Evolutionary conservation across 257 asterid species (phyloP).

Genomic region (Fraxinus pennsylvanica): DNA sequence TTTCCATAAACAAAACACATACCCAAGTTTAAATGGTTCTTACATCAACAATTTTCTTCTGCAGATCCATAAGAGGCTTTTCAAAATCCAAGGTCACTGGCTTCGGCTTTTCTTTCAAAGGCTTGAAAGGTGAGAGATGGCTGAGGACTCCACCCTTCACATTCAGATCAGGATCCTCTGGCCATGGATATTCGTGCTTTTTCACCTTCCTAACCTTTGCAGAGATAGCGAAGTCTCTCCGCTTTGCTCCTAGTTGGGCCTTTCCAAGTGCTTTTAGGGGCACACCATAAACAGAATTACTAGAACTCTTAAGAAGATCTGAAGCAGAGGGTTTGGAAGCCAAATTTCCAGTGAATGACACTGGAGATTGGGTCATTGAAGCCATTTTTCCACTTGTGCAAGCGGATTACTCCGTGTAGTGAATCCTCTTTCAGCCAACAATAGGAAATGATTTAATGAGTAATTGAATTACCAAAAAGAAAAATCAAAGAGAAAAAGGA

Average conservation of each 20-base stretch:
- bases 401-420: conserved; percentile 15
- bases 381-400: conserved; percentile 54
- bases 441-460: conserved; percentile 9
- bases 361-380: conserved; percentile 55
- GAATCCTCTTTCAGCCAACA: conserved; percentile 15
- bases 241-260: conserved; percentile 53
- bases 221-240: conserved; percentile 51
- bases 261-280: conserved; percentile 72
- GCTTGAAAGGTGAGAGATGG: conserved; percentile 85
- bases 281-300: conserved; percentile 59
- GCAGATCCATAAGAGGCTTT: conserved; percentile 80
- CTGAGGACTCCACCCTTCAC: conserved; percentile 91
- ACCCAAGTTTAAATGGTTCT: conserved; percentile 13
- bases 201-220: conserved; percentile 69
- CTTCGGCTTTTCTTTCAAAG: conserved; percentile 90
- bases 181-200: conserved; percentile 85
- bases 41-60: conserved; percentile 80
- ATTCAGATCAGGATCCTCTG: conserved; percentile 75
- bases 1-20: not conserved
- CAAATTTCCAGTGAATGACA: conserved; percentile 56
- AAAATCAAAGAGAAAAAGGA: not conserved
- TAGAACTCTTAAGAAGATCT: conserved; percentile 75
- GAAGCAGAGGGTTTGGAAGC: conserved; percentile 60
- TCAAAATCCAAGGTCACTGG: conserved; percentile 90
- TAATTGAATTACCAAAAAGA: not conserved